Evolutionary conservation across 345 rosid species (phyloP).

Genomic region (Corchorus olitorius): DNA sequence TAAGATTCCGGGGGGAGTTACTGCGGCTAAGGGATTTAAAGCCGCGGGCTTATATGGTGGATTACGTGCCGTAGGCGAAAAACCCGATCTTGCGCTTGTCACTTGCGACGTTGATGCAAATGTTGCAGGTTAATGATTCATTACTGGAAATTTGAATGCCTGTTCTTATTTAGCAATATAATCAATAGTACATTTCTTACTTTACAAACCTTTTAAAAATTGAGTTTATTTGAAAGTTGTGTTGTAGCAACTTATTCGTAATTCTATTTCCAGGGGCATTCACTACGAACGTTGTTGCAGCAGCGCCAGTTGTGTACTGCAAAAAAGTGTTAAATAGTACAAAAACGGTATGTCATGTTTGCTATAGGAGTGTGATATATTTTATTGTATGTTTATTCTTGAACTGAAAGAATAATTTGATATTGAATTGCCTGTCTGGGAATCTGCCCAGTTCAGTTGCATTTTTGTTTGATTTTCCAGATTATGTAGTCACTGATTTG

Average conservation of each 20-base stretch:
- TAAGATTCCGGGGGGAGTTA: slow-evolving; percentile 88
- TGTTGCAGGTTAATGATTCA: slow-evolving; percentile 57
- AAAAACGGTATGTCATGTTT: slow-evolving; percentile 45
- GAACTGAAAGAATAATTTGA: background rate
- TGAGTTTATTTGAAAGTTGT: background rate
- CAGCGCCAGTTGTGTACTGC: slow-evolving; percentile 92
- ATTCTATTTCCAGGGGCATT: slow-evolving; percentile 60
- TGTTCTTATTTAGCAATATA: background rate
- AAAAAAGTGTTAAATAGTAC: slow-evolving; percentile 55
- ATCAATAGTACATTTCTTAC: background rate
- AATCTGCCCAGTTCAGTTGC: background rate
- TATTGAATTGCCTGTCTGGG: background rate
- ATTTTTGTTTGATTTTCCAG: background rate
- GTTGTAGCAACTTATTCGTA: slow-evolving; percentile 12
- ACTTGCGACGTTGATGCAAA: slow-evolving; percentile 83
- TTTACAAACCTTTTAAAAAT: background rate
- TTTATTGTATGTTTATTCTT: background rate
- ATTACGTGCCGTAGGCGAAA: slow-evolving; percentile 79
- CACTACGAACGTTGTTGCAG: slow-evolving; percentile 85
- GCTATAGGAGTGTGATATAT: background rate
- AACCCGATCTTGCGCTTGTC: slow-evolving; percentile 90
- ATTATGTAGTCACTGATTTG: slow-evolving; percentile 3
- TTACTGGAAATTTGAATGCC: slow-evolving; percentile 6
- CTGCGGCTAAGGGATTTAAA: slow-evolving; percentile 89
- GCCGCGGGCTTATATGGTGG: slow-evolving; percentile 89